These are phyloP conservation scores for Begonia fuchsioides DNA, from an alignment of 306 rosid species.

Conservation along the genomic window DNA sequence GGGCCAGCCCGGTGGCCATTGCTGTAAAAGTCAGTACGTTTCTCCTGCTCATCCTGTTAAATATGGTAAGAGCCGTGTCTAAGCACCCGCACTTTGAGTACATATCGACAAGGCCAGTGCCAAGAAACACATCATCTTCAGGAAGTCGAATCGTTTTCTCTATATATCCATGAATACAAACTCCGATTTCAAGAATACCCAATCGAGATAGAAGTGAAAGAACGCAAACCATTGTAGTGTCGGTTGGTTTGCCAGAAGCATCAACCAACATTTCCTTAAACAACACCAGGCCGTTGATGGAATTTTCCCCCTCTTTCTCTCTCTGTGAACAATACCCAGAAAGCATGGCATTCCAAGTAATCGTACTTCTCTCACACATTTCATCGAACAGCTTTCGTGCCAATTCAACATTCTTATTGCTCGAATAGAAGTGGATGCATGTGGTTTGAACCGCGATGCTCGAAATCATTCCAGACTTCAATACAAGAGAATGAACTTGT, in stretches of 20 bases:
- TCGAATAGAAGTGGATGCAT: slow-evolving; percentile 36
- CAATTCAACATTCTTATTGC: slow-evolving; percentile 31
- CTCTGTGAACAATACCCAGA: slow-evolving; percentile 45
- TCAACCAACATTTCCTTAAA: slow-evolving; percentile 45
- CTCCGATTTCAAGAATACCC: slow-evolving; percentile 45
- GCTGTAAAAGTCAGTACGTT: slow-evolving; percentile 76
- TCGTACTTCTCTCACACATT: slow-evolving; percentile 36
- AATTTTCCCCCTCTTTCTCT: slow-evolving; percentile 17
- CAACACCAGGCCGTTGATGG: slow-evolving; percentile 31
- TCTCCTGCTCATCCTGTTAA: slow-evolving; percentile 35
- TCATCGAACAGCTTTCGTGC: slow-evolving; percentile 61
- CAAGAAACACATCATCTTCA: slow-evolving; percentile 58
- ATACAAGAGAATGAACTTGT: slow-evolving; percentile 33
- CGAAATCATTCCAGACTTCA: slow-evolving; percentile 35
- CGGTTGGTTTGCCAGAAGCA: slow-evolving; percentile 36
- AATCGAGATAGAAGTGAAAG: slow-evolving; percentile 55
- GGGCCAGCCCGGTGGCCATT: slow-evolving; percentile 53
- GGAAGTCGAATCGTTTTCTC: slow-evolving; percentile 33
- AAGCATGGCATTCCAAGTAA: slow-evolving; percentile 72
- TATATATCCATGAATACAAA: slow-evolving; percentile 49
- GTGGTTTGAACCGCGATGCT: slow-evolving; percentile 46
- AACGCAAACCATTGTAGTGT: slow-evolving; percentile 50
- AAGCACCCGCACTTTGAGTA: slow-evolving; percentile 71
- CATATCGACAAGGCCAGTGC: slow-evolving; percentile 74
- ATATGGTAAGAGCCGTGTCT: slow-evolving; percentile 32